Evolutionary conservation across 768 basidiomycete species (phyloP), one percentile per base, ranked within the genome.

Genomic region (Rickenella mellea): DNA sequence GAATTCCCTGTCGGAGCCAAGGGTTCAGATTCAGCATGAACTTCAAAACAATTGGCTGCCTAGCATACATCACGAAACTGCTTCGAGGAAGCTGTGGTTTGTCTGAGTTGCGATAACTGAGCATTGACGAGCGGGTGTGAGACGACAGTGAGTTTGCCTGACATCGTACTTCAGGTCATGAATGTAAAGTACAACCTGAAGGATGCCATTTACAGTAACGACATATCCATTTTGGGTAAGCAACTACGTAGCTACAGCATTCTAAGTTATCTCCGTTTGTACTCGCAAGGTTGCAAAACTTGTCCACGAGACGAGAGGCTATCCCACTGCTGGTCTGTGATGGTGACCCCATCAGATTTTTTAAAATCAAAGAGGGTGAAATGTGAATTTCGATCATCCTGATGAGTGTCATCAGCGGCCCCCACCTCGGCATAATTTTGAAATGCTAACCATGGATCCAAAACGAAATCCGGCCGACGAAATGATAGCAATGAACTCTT

Each of bases 251-350:
- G n/a, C n/a, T n/a, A n/a, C n/a, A n/a, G n/a, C n/a, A n/a, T n/a
- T n/a, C n/a, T n/a, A n/a, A n/a, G 11, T 73, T 61, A 94, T 55
- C 91, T 71, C 51, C 84, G 71, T 58, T 94, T 96, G 59, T 96
- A 96, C 64, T 94, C 87, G 61, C 91, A 96, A 27, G 92, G 80
- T 59, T 88, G 89, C 44, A 96, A 66, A 27, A 86, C 52, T 42
- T 59, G 54, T 12, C 77, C 74, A 51, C 68, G 72, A 7, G 66
- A 62, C 52, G 74, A 39, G 19, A 89, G 49, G 31, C 65, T 65
- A 9, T 52, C 55, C 80, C 83, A 91, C 45, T 82, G 75, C 49
- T 74, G 67, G 37, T 77, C 69, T 28, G 61, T 63, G 55, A 69
- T 75, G 19, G 56, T 50, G 39, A 60, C 58, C 28, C 70, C 67